phyloP scores from a whole-genome alignment of 345 rosid genomes.

The Zanthoxylum bungeanum region DNA sequence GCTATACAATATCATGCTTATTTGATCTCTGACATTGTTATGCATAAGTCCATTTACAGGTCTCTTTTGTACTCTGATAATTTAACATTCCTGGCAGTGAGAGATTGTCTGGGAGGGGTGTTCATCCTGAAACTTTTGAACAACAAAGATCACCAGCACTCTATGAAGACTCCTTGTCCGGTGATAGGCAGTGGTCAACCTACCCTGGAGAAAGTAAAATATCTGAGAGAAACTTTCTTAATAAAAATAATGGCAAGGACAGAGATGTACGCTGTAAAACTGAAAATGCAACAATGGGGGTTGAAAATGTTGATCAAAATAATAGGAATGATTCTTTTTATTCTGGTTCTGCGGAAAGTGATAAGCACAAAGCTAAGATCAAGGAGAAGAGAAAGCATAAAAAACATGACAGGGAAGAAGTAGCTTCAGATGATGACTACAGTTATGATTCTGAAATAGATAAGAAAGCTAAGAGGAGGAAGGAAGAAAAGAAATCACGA shows the following conservation, averaged over 20 bases:
- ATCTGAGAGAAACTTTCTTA: conserved; percentile 31
- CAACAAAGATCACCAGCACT: conserved; percentile 37
- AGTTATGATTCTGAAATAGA: conserved; percentile 67
- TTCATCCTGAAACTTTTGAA: conserved; percentile 32
- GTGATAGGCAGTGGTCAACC: conserved; percentile 24
- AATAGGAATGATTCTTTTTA: conserved; percentile 38
- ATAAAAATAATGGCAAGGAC: conserved; percentile 31
- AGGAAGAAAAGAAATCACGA: conserved; percentile 74
- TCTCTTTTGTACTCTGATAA: conserved; percentile 5
- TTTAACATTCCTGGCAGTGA: conserved; percentile 45
- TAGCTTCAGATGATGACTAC: conserved; percentile 53
- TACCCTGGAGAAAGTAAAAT: conserved; percentile 21
- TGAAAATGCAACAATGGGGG: conserved; percentile 25
- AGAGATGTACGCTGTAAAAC: conserved; percentile 21
- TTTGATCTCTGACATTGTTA: not conserved
- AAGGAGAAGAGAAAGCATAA: conserved; percentile 65
- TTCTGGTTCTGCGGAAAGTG: conserved; percentile 55
- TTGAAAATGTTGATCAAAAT: conserved; percentile 39
- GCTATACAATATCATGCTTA: not conserved
- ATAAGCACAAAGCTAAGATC: conserved; percentile 32
- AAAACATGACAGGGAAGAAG: conserved; percentile 46
- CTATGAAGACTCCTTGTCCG: conserved; percentile 24
- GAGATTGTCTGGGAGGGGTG: conserved; percentile 38
- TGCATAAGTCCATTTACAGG: not conserved
- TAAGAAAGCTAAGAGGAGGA: conserved; percentile 84